Evolutionary conservation across 2,329 filamentous ascomycete genomes (phyloP), one percentile per base, ranked within the genome.

Genomic region (Talaromyces rugulosus): DNA sequence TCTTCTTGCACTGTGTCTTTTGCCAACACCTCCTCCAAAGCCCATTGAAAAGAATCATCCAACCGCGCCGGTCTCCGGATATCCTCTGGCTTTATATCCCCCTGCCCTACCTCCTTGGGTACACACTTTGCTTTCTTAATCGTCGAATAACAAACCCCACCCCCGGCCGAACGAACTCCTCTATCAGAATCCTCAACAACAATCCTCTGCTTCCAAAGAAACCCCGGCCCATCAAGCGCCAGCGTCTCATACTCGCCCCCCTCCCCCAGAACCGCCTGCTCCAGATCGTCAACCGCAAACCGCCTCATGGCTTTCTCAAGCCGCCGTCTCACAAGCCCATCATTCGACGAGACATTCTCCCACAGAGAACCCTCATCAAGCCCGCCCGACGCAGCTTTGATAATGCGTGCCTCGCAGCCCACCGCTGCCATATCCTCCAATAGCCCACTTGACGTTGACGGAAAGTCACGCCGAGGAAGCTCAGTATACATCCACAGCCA

Each of bases 161-260:
- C 93, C 47, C 89, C 90, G 67, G 90, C 90, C 42, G 75, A 77
- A 5, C 89, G 80, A 5, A 87, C 76, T 58, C 77, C 77, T 61
- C 78, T 82, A 62, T 83, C 82, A 4, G 75, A 74, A 1, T 85
- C 82, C 0, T 77, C 78, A 34, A 97, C 79, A 50, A 81, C 78
- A 64, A 98, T 89, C 58, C 82, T 84, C 66, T 82, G 84, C 76
- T 85, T 89, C 83, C 95, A 97, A 63, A 97, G 74, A 56, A 79
- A 78, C 0, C 71, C 69, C 8, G 94, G 94, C 11, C 94, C 95
- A 75, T 92, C 87, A 40, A 98, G 71, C 52, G 95, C 92, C 58
- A 98, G 79, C 33, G 92, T 98, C 82, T 98, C 95, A 75, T 96
- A 98, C 79, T 98, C 95, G 3, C 95, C 95, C 5, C 95, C 95